Evolutionary conservation across 2,329 filamentous ascomycete genomes (phyloP).

Genomic region (Dothistroma pini): DNA sequence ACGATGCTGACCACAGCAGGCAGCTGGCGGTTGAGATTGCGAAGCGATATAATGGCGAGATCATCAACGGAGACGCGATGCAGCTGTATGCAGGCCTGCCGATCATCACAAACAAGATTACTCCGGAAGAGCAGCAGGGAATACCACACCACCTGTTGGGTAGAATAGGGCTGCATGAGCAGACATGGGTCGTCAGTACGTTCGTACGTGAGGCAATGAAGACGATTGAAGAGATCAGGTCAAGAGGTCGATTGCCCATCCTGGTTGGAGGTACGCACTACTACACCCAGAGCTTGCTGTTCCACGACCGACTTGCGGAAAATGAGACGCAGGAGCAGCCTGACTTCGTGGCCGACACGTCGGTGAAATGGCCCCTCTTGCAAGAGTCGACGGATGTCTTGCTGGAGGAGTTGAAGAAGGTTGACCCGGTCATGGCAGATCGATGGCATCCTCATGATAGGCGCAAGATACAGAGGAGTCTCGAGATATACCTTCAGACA

Average conservation of each 20-base stretch:
- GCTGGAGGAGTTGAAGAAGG: conserved; percentile 66
- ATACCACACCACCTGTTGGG: conserved; percentile 87
- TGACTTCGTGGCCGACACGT: conserved; percentile 29
- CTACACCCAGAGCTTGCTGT: conserved; percentile 85
- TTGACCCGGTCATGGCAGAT: conserved; percentile 85
- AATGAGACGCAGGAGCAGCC: conserved; percentile 34
- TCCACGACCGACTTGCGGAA: conserved; percentile 65
- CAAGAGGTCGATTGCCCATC: conserved; percentile 76
- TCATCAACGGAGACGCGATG: conserved; percentile 98
- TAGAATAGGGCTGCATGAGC: conserved; percentile 68
- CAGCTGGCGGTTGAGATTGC: conserved; percentile 90
- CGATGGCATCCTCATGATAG: conserved; percentile 92
- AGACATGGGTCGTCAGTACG: conserved; percentile 76
- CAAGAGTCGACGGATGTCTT: conserved; percentile 68
- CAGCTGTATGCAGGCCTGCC: conserved; percentile 91
- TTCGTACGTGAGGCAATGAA: conserved; percentile 68
- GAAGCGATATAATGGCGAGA: conserved; percentile 76
- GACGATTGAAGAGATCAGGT: conserved; percentile 72
- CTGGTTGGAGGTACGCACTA: conserved; percentile 94
- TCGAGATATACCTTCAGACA: conserved; percentile 85
- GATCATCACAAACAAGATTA: conserved; percentile 93
- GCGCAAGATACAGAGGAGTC: conserved; percentile 81
- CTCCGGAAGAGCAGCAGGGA: conserved; percentile 67
- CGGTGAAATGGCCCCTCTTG: conserved; percentile 62
- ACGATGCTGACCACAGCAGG: conserved; percentile 38